Base-by-base conservation (phyloP, 1,284 basidiomycete species). In the Leccinum angustisporum region DNA sequence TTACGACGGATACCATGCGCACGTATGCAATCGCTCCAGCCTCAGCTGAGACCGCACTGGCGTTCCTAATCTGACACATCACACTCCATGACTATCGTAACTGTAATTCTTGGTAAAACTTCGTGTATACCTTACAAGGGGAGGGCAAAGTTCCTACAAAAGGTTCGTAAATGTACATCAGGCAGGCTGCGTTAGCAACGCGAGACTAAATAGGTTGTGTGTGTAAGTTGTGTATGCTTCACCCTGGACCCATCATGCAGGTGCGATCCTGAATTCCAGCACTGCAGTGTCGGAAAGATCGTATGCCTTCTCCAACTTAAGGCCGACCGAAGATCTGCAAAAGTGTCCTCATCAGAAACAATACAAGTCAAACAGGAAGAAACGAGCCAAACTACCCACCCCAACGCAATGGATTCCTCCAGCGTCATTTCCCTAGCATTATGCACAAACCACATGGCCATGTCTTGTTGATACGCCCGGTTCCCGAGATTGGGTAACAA, bases 401-500 rank as follows among this genome's bases (percentile, higher is more conserved):
- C 72, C 13, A 74, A 50, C 4, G 61, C 30, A 5, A 68, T 62
- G 38, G 36, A 63, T 1, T 72, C 72, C 14, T 67, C 53, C 7
- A 73, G n/a, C 3, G 63, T 67, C 11, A 68, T 67, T 54, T 74
- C 72, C 57, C 66, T 73, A 7, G 63, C 64, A 14, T 75, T 75
- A 16, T 64, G 63, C 18, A 66, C 5, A 13, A 69, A 16, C 68
- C 66, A 69, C 73, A 75, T 73, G 48, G 62, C 64, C 50, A 76
- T 4, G 53, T 76, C 74, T 36, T 64, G 67, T 50, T 72, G 63
- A 58, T 75, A 75, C 56, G 63, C 61, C 0, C 75, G 68, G 11
- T 64, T 61, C 7, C 70, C 74, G 53, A 76, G 71, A 65, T 72
- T 75, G 8, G 70, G 63, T 21, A 76, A 53, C 61, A 75, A 48